Percentiles rank a stretch among this genome's conserved stretches.
Conservation (phyloP, 1,284 basidiomycete species). For the Malassezia dermatis region DNA sequence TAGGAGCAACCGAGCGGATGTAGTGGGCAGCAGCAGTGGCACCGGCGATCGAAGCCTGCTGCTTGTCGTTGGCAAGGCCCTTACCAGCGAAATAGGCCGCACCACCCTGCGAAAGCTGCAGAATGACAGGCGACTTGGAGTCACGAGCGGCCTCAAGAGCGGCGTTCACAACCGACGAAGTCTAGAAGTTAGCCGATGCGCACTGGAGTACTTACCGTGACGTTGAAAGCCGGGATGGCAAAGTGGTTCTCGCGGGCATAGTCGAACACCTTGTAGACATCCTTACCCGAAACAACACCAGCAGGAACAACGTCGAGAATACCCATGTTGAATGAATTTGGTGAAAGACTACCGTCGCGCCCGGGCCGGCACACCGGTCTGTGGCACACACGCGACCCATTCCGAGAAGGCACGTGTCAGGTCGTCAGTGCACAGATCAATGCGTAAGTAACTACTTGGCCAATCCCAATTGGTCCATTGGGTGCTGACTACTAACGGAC, state of each 20-base stretch:
- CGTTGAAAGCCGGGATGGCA: constrained; percentile 47
- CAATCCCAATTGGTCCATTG: neutral
- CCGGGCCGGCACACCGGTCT: neutral
- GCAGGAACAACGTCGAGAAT: constrained; percentile 43
- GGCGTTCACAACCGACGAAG: constrained; percentile 40
- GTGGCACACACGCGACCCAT: neutral
- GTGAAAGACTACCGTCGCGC: neutral
- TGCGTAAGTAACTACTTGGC: neutral
- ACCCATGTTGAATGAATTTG: constrained; percentile 24
- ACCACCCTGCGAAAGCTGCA: constrained; percentile 95
- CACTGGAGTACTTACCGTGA: constrained; percentile 20
- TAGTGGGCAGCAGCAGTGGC: constrained; percentile 87
- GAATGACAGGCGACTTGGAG: constrained; percentile 92
- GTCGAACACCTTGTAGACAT: constrained; percentile 48
- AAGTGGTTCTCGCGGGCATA: constrained; percentile 45
- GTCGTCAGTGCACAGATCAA: neutral
- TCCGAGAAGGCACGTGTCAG: neutral
- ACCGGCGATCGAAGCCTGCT: constrained; percentile 89
- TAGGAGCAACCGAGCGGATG: constrained; percentile 67
- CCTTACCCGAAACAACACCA: constrained; percentile 45
- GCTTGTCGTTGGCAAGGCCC: constrained; percentile 85
- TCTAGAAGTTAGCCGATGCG: constrained; percentile 7
- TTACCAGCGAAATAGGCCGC: constrained; percentile 94
- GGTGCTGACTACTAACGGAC: neutral
- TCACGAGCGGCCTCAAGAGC: constrained; percentile 52